Evolutionary conservation across 371 early-diverging fungal genomes (phyloP), one percentile per base, ranked within the genome.

Genomic region (Mortierella sp.): DNA sequence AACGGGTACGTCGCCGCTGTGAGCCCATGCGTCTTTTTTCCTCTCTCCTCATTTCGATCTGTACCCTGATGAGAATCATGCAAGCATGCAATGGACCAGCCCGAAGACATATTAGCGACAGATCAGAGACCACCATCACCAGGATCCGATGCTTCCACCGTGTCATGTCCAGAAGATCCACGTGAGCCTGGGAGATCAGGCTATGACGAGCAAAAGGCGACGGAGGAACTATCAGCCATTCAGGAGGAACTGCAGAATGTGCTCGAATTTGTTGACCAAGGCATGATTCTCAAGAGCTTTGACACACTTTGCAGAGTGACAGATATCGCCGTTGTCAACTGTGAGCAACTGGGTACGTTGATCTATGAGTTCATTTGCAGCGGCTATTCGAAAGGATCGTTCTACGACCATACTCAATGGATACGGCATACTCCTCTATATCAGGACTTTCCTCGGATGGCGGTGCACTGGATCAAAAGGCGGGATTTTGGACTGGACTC

Each of bases 401-500:
- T n/a, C n/a, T n/a, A n/a, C n/a, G n/a, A n/a, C n/a, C n/a, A n/a
- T n/a, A n/a, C n/a, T n/a, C n/a, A n/a, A n/a, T n/a, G n/a, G n/a
- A n/a, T n/a, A n/a, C n/a, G n/a, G n/a, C n/a, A n/a, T n/a, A n/a
- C 34, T 37, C 21, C 14, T 34, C 17, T 53, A 13, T 37, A 10
- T 37, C 22, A 72, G 73, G 67, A 8, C 56, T 72, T 17, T 51
- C 57, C 2, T 58, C 52, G 25, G 73, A 72, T 45, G 44, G 56
- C 53, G 62, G 57, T 34, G 52, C 61, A 25, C 45, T 67, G 34
- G 67, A 63, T 50, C 63, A 67, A 63, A 73, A 63, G 46, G 88
- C 88, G 70, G 89, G 88, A 44, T 91, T 93, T 71, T 93, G 93
- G 93, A 85, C 88, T 22, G 91, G 90, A 9, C 83, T 93, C 64